Conservation (phyloP, 1,284 basidiomycete genomes). For the Malassezia psittaci region DNA sequence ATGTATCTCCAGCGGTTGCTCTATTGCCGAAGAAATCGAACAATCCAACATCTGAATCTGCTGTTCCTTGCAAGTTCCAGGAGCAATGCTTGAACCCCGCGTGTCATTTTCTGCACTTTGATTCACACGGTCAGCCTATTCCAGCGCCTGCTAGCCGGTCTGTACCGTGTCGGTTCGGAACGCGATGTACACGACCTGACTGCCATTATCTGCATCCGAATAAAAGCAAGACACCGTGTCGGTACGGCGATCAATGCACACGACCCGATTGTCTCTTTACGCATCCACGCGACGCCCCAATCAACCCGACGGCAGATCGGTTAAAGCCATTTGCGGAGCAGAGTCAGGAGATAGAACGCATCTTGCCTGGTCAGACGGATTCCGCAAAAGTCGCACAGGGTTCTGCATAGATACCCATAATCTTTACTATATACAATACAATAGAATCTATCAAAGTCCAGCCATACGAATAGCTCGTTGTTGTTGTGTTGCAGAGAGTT, state of each 20-base stretch:
- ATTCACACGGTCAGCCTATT: constrained; percentile 11
- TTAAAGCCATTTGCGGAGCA: constrained; percentile 10
- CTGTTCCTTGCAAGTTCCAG: constrained; percentile 19
- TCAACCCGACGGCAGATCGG: constrained; percentile 11
- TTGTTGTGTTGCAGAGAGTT: background rate
- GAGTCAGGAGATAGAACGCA: constrained; percentile 8
- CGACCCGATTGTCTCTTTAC: constrained; percentile 28
- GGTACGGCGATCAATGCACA: constrained; percentile 26
- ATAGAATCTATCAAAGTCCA: constrained; percentile 2
- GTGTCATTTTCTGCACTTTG: constrained; percentile 21
- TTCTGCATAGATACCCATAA: constrained; percentile 3
- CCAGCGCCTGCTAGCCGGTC: constrained; percentile 6
- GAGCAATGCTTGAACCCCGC: constrained; percentile 19
- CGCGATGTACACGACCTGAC: constrained; percentile 11
- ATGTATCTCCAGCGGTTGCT: constrained; percentile 36
- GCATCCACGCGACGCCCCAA: constrained; percentile 20
- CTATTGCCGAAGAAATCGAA: constrained; percentile 12
- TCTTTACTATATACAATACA: background rate
- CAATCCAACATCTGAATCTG: background rate
- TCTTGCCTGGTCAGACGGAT: constrained; percentile 5
- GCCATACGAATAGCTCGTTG: constrained; percentile 17
- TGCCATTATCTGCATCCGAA: constrained; percentile 5
- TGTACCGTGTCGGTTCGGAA: constrained; percentile 9
- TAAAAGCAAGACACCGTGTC: constrained; percentile 19
- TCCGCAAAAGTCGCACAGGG: background rate